These are phyloP conservation scores for Ganoderma lucidum DNA, from an alignment of 1,284 basidiomycete species.

Conservation along the genomic window DNA sequence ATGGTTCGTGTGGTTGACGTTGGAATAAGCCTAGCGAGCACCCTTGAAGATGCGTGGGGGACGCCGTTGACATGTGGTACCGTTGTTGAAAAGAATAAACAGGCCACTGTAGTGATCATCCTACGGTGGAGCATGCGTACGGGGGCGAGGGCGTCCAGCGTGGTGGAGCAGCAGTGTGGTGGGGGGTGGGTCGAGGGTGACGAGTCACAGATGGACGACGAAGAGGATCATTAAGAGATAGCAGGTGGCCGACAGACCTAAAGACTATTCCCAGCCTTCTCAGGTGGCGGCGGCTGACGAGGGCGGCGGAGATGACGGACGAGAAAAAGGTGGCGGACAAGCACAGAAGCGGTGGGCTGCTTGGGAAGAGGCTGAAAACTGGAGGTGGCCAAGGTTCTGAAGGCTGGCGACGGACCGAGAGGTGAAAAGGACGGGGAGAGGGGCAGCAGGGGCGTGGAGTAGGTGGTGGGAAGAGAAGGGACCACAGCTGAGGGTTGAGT, in stretches of 20 bases:
- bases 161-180: neutral
- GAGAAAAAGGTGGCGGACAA: neutral
- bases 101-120: neutral
- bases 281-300: neutral
- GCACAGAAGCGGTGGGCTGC: neutral
- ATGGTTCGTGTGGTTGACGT: neutral
- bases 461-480: neutral
- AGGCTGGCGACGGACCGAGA: neutral
- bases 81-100: neutral
- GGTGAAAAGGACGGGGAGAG: neutral
- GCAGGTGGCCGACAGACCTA: neutral
- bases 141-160: neutral
- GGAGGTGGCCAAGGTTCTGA: neutral
- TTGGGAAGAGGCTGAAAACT: neutral
- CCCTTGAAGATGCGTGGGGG: neutral
- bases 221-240: neutral
- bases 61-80: neutral
- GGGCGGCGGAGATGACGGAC: neutral
- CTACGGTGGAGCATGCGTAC: neutral
- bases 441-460: neutral
- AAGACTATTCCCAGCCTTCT: neutral
- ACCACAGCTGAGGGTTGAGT: neutral
- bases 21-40: neutral
- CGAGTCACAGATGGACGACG: neutral
- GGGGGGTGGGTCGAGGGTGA: neutral